Percentiles rank a stretch among this genome's conserved stretches.
Conservation (phyloP, 1,284 basidiomycete species). For the Fomitopsis palustris region DNA sequence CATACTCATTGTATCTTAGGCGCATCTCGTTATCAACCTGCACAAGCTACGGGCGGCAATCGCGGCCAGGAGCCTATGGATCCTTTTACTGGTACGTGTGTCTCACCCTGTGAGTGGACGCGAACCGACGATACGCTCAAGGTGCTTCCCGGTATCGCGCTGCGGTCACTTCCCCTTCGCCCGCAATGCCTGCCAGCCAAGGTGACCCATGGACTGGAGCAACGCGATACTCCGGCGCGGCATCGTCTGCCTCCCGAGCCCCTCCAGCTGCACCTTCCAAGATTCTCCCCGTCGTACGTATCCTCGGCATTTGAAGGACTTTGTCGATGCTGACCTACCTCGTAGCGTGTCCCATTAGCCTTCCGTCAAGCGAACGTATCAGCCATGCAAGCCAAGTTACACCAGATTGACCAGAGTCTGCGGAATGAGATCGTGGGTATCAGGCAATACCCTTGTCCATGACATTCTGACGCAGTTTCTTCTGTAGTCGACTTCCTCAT, state of each 20-base stretch:
- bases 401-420: constrained; percentile 76
- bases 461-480: background rate
- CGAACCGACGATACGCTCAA: constrained; percentile 18
- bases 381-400: constrained; percentile 83
- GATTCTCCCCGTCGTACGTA: constrained; percentile 58
- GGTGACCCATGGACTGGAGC: constrained; percentile 74
- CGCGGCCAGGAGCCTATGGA: constrained; percentile 30
- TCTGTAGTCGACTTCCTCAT: constrained; percentile 56
- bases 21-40: constrained; percentile 56
- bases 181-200: constrained; percentile 13
- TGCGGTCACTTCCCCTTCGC: constrained; percentile 13
- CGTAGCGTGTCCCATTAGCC: constrained; percentile 52
- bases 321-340: background rate
- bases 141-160: constrained; percentile 38
- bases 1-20: constrained; percentile 33
- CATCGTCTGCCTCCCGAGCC: constrained; percentile 17
- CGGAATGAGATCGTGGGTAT: constrained; percentile 60
- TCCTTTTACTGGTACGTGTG: constrained; percentile 33
- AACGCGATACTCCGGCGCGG: constrained; percentile 51
- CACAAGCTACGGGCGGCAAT: constrained; percentile 25
- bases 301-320: background rate
- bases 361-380: constrained; percentile 90
- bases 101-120: background rate
- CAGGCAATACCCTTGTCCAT: background rate
- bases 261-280: constrained; percentile 18